Evolutionary conservation across 768 basidiomycete species (phyloP), one percentile per base, ranked within the genome.

Genomic region (Kwoniella shandongensis): DNA sequence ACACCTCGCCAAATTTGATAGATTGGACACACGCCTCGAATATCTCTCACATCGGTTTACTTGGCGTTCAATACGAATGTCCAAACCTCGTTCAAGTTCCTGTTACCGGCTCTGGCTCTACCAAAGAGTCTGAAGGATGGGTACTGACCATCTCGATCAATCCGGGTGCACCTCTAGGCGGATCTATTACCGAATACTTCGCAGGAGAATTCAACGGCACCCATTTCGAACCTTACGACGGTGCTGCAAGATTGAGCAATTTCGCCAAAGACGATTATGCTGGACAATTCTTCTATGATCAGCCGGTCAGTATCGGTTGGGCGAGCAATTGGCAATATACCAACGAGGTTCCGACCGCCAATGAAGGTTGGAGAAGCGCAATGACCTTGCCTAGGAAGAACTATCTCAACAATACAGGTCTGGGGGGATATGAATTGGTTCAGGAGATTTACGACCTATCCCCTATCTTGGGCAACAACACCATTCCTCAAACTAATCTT

Each of bases 211-310:
- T 69, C 53, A 44, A 69, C 46, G 71, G 69, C 29, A 67, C 61
- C 0, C 59, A 58, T 23, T 75, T 75, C 54, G 54, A 35, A 3
- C 53, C 70, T 0, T 35, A 32, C 30, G 69, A 72, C 39, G 36
- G 30, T 6, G 62, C 65, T 4, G 54, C 58, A 0, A 32, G 63
- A 3, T 27, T 65, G 15, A 44, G 57, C 22, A 65, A 67, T 30
- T 72, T 67, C 51, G 73, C 44, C 13, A 67, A 69, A 39, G 73
- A 75, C 59, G 59, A 69, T 47, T 75, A 75, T 39, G 73, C 73
- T 11, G 62, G 48, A 0, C 67, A 72, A 29, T 70, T 61, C 50
- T 75, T 72, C 58, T 56, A 48, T 20, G 29, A 47, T n/a, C 51
- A 63, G 6, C 48, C 57, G 17, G 57, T 71, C 12, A 58, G 51